Evolutionary conservation across 2,329 filamentous ascomycete genomes (phyloP), one percentile per base, ranked within the genome.

Genomic region (Emydomyces testavorans): DNA sequence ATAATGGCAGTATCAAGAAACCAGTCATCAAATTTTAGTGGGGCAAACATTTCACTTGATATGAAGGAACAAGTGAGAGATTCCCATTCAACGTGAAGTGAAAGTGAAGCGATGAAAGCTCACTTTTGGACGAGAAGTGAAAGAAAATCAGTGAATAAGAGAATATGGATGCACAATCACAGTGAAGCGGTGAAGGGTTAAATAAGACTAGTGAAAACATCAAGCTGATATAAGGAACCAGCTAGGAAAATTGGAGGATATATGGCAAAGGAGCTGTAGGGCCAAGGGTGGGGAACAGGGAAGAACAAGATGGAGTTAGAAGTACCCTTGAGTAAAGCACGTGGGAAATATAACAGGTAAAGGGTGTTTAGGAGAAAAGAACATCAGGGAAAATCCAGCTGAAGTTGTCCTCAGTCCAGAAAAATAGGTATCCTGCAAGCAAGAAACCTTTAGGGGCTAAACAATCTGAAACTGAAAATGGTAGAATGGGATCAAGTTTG

Each of bases 81-180:
- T 24, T 13, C 29, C 6, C 5, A 36, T 21, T n/a, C n/a, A n/a
- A 42, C 26, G 18, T 28, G 31, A 44, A 35, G 18, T 24, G 7
- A 35, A 35, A 34, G 32, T 44, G 32, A 44, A 44, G 29, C 5
- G 24, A 26, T 20, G 24, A 26, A 36, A 44, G 31, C 29, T 36
- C 20, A 44, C 20, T 35, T 44, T 44, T 6, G 32, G 31, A 23
- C 29, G 40, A 16, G 13, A 24, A 13, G 18, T 35, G 13, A 35
- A 15, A 24, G 6, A 15, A 24, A 7, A 11, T 13, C 6, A 26
- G 21, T 35, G 21, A 23, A 42, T 8, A 32, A 28, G 2, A 2
- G 2, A 20, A n/a, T 8, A 31, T n/a, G 29, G 29, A 31, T n/a
- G n/a, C n/a, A n/a, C n/a, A n/a, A 31, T 31, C 3, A 31, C 11